A percentile compares a stretch with the other conserved stretches of the same genome.
phyloP scores from a whole-genome alignment of 2,329 filamentous ascomycete genomes.

The Verticillium albo-atrum region DNA sequence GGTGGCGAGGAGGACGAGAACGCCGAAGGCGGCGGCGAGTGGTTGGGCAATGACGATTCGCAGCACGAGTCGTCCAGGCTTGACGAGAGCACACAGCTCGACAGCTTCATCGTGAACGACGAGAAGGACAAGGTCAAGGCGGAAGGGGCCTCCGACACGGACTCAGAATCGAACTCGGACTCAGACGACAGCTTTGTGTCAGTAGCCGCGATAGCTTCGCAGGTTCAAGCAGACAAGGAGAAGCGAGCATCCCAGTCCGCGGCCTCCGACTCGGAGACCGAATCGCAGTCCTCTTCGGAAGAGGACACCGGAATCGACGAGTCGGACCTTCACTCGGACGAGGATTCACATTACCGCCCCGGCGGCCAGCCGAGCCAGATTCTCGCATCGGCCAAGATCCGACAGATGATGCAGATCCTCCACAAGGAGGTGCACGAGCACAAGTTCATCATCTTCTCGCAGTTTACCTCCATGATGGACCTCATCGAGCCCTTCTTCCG shows the following conservation, averaged over 20 bases:
- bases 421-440: slow-evolving; percentile 72
- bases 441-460: slow-evolving; percentile 98
- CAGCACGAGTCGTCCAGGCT: slow-evolving; percentile 50
- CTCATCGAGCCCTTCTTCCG: slow-evolving; percentile 88
- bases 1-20: slow-evolving; percentile 87
- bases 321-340: slow-evolving; percentile 35
- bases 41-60: slow-evolving; percentile 68
- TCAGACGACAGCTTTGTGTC: slow-evolving; percentile 31
- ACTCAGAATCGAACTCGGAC: slow-evolving; percentile 20
- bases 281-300: slow-evolving; percentile 16
- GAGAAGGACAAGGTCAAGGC: slow-evolving; percentile 34
- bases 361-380: slow-evolving; percentile 43
- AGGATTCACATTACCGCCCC: slow-evolving; percentile 23
- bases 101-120: slow-evolving; percentile 52
- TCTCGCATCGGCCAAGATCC: slow-evolving; percentile 83
- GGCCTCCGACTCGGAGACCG: not conserved
- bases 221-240: slow-evolving; percentile 24
- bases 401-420: slow-evolving; percentile 76
- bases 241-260: not conserved
- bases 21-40: slow-evolving; percentile 81
- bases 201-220: slow-evolving; percentile 28
- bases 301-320: slow-evolving; percentile 32
- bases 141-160: slow-evolving; percentile 21
- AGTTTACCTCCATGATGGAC: slow-evolving; percentile 98
- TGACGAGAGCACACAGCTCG: slow-evolving; percentile 43